Conservation (phyloP, 2,329 filamentous ascomycete species). For the Pseudocercospora vitis region DNA sequence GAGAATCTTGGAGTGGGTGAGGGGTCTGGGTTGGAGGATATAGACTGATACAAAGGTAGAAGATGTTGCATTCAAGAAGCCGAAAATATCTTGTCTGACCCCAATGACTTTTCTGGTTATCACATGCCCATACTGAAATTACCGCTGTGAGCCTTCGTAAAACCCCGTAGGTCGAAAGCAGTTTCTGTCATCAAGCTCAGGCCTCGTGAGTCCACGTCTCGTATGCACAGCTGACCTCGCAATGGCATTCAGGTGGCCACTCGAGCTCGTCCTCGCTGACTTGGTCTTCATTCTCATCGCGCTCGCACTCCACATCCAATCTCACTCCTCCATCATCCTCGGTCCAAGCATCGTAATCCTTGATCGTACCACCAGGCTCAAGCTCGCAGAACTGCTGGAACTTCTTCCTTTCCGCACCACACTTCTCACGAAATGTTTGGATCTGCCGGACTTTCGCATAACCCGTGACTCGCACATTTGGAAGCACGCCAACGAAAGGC, state of each 20-base stretch:
- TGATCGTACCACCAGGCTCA: conserved; percentile 11
- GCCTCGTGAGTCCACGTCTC: not conserved
- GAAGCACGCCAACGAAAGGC: conserved; percentile 29
- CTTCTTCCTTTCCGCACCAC: conserved; percentile 13
- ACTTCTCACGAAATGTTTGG: conserved; percentile 23
- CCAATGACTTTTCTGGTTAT: no score
- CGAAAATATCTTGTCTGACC: no score
- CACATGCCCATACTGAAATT: no score
- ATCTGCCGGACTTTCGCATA: conserved; percentile 31
- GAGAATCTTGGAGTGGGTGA: conserved; percentile 48
- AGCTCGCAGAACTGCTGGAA: conserved; percentile 21
- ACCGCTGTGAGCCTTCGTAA: no score
- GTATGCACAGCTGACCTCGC: not conserved
- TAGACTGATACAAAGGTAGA: no score
- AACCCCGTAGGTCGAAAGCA: no score
- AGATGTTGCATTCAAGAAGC: no score
- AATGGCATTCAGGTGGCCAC: not conserved
- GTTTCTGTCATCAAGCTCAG: no score
- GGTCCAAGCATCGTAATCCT: conserved; percentile 23
- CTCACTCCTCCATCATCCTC: not conserved
- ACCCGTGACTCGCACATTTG: conserved; percentile 26
- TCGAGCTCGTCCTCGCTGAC: not conserved
- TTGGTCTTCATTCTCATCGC: not conserved
- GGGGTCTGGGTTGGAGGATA: conserved; percentile 52
- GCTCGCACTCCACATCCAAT: not conserved